Evolutionary conservation across 2,329 filamentous ascomycete species (phyloP), one percentile per base, ranked within the genome.

Genomic region (Spiromastix sp.): DNA sequence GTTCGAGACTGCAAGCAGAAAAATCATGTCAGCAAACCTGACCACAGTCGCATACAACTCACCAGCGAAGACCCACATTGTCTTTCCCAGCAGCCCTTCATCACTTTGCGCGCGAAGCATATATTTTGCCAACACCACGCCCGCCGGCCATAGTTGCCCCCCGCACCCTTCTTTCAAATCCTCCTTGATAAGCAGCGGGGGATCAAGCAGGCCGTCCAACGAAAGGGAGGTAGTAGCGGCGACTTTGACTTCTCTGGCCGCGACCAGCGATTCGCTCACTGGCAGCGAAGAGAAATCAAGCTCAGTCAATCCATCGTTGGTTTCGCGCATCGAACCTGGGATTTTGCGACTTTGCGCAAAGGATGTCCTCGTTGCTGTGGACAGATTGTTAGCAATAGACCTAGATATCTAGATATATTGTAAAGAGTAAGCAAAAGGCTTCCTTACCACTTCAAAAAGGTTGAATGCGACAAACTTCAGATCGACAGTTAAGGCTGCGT

Each of bases 141-240:
- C 91, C 1, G 89, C 89, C 3, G 87, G 89, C 91, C 91, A 96
- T 8, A 93, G 71, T 60, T 93, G 84, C 2, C 91, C 91, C 32
- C 91, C 91, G 58, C 91, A 96, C 41, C 91, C 91, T 43, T 83
- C 76, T 38, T 74, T 76, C 31, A 94, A 71, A 59, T 96, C 87
- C 58, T 95, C 86, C 50, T 84, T 81, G 11, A 96, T 73, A 41
- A 73, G 69, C 42, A 96, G 70, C 29, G 82, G 78, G 31, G 72
- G 64, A 13, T 68, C 60, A 21, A 95, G 69, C 34, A 91, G 71
- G 25, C 83, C 81, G 43, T 82, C 79, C 52, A 96, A 91, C 22
- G 71, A 66, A 12, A 77, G 54, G 16, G 51, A 52, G 3, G 66
- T 70, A n/a, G 68, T 68, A 2, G 61, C 61, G 11, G 73, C 67